Conservation (phyloP, 179 eudicot genomes). For the Beta macrorhiza region DNA sequence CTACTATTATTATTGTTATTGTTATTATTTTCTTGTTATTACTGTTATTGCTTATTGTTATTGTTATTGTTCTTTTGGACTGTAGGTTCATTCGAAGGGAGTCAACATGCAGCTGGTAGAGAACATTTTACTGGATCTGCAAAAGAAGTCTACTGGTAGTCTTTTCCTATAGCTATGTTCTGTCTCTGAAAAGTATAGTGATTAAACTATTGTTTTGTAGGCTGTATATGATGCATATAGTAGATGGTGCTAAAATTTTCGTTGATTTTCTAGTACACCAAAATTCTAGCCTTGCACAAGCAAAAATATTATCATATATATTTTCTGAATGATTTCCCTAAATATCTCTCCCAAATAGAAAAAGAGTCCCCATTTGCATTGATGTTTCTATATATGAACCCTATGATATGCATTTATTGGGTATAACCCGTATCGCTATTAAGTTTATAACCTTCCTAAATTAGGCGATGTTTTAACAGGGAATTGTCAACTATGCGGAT, state of each 20-base stretch:
- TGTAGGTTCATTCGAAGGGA: conserved; percentile 89
- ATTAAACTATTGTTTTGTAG: background rate
- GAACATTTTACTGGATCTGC: conserved; percentile 46
- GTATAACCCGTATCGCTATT: too few relatives aligned
- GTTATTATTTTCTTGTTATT: background rate
- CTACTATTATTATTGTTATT: too few relatives aligned
- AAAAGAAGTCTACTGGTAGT: conserved; percentile 68
- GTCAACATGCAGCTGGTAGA: conserved; percentile 67
- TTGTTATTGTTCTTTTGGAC: conserved; percentile 3
- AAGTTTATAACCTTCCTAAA: too few relatives aligned
- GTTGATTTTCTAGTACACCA: background rate
- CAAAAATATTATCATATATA: background rate
- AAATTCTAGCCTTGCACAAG: background rate
- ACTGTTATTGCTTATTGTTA: background rate
- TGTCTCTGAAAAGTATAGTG: background rate
- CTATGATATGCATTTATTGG: too few relatives aligned
- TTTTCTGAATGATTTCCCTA: background rate
- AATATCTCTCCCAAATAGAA: too few relatives aligned
- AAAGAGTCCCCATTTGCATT: too few relatives aligned
- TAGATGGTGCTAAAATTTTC: background rate
- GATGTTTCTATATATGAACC: too few relatives aligned
- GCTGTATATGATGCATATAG: background rate
- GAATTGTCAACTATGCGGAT: too few relatives aligned
- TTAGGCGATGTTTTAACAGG: too few relatives aligned
- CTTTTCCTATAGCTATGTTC: background rate